Evolutionary conservation across 192 early-diverging fungal species (phyloP), one percentile per base, ranked within the genome.

Genomic region (Coemansia reversa): DNA sequence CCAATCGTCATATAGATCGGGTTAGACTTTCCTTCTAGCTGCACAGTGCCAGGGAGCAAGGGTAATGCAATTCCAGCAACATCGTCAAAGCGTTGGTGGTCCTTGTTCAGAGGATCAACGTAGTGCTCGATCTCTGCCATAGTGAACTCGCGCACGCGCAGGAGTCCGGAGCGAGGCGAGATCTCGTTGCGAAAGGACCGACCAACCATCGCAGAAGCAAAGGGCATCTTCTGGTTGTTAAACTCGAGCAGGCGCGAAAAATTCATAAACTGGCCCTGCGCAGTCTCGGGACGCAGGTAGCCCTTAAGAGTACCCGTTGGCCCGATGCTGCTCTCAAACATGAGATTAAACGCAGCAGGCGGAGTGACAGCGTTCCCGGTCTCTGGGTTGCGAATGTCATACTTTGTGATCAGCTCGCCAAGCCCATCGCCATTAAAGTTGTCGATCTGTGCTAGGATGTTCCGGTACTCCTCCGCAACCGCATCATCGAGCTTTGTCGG

Each of bases 61-160:
- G 81, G 87, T 56, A 98, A 74, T 58, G 81, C 84, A 64, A 93
- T 74, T 72, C 91, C 84, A 54, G 88, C 85, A 51, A 96, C 88
- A 59, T 94, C 92, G 57, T 86, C 80, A 75, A 99, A 99, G 51
- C 93, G 89, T 22, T 90, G 75, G 80, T 99, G 97, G 48, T 90
- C 71, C 87, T 99, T 99, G 76, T 92, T 89, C 22, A 68, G 53
- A 2, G 97, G 96, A 71, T 99, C 95, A 5, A 99, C 97, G 66
- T 92, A 99, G 85, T 99, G 97, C 79, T 99, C 97, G 78, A 99
- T 93, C 79, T 99, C 97, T 28, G 94, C 93, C 95, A 98, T 96
- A 20, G 92, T 94, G 75, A 98, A 98, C 78, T 97, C 95, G 81
- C 93, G 88, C 62, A 99, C 96, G 62, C 97, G 91, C 60, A 99